Evolutionary conservation across 306 rosid genomes (phyloP).

Genomic region (Amphicarpaea edgeworthii): DNA sequence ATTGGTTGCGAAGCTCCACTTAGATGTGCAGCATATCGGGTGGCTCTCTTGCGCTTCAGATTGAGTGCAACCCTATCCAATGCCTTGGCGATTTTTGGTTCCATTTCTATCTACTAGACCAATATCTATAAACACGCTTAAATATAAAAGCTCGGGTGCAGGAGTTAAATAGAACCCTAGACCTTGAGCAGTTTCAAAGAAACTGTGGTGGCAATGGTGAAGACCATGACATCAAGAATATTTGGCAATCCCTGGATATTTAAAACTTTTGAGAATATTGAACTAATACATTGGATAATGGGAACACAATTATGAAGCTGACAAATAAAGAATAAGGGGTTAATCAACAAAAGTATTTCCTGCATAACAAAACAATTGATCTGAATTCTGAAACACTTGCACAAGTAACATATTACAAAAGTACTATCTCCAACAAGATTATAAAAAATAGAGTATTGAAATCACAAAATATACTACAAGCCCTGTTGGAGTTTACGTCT

Average conservation of each 20-base stretch:
- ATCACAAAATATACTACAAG: not conserved
- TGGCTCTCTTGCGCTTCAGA: conserved; percentile 68
- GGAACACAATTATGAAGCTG: not conserved
- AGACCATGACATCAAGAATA: conserved; percentile 46
- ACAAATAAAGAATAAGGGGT: not conserved
- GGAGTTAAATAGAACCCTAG: conserved; percentile 51
- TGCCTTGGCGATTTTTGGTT: conserved; percentile 63
- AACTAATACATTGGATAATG: conserved; percentile 8
- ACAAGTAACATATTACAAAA: not conserved
- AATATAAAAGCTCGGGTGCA: conserved; percentile 56
- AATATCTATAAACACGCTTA: conserved; percentile 61
- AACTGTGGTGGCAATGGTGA: conserved; percentile 31
- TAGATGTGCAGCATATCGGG: conserved; percentile 48
- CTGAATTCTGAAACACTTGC: conserved; percentile 1
- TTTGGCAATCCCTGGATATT: conserved; percentile 59
- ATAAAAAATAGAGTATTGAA: not conserved
- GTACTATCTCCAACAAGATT: conserved; percentile 12
- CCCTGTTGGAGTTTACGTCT: not conserved
- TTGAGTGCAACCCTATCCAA: conserved; percentile 62
- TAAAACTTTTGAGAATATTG: conserved; percentile 36
- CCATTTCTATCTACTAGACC: conserved; percentile 67
- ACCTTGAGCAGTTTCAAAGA: conserved; percentile 46
- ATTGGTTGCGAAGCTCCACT: conserved; percentile 49
- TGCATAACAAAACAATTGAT: not conserved
- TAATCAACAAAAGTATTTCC: not conserved